Base-by-base conservation (phyloP, 2,329 filamentous ascomycete species). In the Talaromyces sp. region DNA sequence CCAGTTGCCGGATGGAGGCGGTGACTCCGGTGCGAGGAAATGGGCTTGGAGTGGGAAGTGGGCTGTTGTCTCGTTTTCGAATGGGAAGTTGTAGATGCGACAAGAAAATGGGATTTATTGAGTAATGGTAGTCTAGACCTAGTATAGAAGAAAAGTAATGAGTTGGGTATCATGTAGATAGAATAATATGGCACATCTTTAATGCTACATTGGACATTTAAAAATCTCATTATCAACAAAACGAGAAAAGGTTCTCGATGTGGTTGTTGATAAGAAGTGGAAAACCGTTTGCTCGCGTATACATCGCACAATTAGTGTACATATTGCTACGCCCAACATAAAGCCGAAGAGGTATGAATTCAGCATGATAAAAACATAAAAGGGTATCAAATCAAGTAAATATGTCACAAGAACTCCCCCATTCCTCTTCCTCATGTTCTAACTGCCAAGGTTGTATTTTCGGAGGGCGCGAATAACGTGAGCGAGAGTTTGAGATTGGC, bases 21-120 rank as follows among this genome's bases (percentile, higher is more conserved):
- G 88, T 16, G 88, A 92, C 67, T 85, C 69, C 77, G 90, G 76
- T 64, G 84, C 87, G 27, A 84, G 95, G 64, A 90, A 91, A 76
- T 98, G 94, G 94, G 93, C 92, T 0, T 98, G 93, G 93, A 90
- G 87, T 73, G 94, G 94, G 48, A 97, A 97, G 78, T 98, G 92
- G 91, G 94, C 94, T 6, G 92, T 98, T n/a, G 88, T 96, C 4
- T 93, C 91, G 35, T 92, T 93, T 72, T 92, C 85, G 54, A 85
- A 89, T 70, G 90, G 90, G 0, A 90, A 90, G 75, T 71, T 67
- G 19, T 59, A 19, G 11, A 31, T 31, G 27, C 27, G 11, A 1
- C 3, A n/a, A 19, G 11, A 43, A 27, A 4, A 16, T 31, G 2
- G 37, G 7, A 2, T 13, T 43, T 74, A 9, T 19, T 22, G 9